Base-by-base conservation (phyloP, 352 stramenopile species). In the Globisporangium okanoganense region DNA sequence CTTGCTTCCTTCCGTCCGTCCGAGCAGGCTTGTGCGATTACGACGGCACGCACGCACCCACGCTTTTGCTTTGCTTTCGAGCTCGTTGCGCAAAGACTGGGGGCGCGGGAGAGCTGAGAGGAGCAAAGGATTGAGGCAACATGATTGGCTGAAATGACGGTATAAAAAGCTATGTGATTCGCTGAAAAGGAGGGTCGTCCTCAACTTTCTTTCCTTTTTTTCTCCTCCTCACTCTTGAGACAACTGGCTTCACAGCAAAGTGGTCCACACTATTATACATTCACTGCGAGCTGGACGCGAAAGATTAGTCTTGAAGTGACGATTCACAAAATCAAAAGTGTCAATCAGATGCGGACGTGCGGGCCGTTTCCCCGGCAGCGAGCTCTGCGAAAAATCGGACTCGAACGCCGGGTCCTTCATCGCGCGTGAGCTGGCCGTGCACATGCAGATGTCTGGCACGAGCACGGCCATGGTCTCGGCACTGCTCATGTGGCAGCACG, bases 401-500 rank as follows among this genome's bases (percentile, higher is more conserved):
- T 87, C 81, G 36, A 61, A 56, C 12, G 44, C 51, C 6, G 41
- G 29, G 9, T 49, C 49, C 41, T 12, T 40, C 16, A n/a, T 52
- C 14, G n/a, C 54, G 57, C 56, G 1, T 40, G 8, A 79, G 2
- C 74, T 96, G 0, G 75, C 77, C 0, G 66, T 82, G 24, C 80
- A 78, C 3, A 92, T 96, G 80, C 87, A 95, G 61, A 76, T 68
- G 1, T 82, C 79, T 2, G 80, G 82, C 0, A 92, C 88, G 2
- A 87, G 77, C 47, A 92, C 85, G n/a, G 66, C 75, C 0, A 71
- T 95, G 38, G 70, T 95, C 4, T 75, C 87, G 7, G 71, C 87
- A 6, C 48, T 94, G 44, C 68, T 95, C 25, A 87, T 96, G 77
- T 90, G 79, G 87, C 82, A 83, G 65, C 82, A 85, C 35, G 58